Evolutionary conservation across 176 grass and related monocot genomes (phyloP).

Genomic region (Triticum dicoccoides): DNA sequence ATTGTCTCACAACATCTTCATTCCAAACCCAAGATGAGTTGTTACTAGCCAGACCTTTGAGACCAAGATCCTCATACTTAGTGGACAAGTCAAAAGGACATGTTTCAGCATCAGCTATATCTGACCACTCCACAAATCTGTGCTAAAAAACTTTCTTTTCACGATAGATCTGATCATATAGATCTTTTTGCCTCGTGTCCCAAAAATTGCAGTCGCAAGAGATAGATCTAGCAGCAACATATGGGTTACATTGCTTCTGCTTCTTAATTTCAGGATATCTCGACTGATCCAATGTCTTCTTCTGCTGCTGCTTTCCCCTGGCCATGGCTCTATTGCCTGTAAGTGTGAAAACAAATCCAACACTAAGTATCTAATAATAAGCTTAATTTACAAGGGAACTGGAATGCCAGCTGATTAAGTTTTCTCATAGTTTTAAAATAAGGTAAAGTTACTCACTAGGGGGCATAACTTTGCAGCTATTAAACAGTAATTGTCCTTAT

Average conservation of each 20-base stretch:
- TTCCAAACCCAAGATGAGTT: not conserved
- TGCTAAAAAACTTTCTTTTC: not conserved
- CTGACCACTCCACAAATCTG: not conserved
- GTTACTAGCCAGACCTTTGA: not conserved
- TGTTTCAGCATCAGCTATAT: not conserved
- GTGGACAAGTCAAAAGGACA: not conserved
- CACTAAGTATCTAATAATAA: not conserved
- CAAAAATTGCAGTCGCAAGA: not conserved
- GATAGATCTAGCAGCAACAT: not conserved
- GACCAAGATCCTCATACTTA: not conserved
- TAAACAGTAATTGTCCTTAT: not conserved
- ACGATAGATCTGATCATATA: not conserved
- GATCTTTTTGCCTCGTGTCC: not conserved
- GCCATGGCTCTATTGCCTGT: not conserved
- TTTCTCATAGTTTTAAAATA: not conserved
- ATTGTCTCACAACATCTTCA: not conserved
- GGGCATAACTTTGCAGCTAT: not conserved
- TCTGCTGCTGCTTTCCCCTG: not conserved
- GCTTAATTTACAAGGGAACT: no score
- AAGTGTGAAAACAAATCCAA: not conserved
- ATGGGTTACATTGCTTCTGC: not conserved
- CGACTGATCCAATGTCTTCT: not conserved
- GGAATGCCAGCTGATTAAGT: not conserved
- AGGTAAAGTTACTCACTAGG: not conserved
- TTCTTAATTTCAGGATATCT: not conserved